These are phyloP conservation scores for Aspergillus leporis DNA, from an alignment of 495 filamentous ascomycete species.

Conservation along the genomic window DNA sequence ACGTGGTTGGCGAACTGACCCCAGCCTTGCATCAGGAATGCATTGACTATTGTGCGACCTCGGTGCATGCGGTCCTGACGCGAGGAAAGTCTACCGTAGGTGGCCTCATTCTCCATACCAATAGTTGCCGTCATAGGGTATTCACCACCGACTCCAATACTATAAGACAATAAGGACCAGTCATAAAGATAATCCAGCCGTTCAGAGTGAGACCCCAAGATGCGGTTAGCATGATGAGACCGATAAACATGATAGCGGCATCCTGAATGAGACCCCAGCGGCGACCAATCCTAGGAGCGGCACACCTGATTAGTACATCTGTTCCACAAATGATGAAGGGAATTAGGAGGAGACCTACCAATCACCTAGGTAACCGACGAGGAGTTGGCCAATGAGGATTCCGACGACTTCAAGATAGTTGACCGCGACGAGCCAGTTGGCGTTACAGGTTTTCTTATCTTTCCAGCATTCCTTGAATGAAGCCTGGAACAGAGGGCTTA, in stretches of 20 bases:
- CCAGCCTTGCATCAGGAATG: slow-evolving; percentile 97
- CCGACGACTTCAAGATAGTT: slow-evolving; percentile 85
- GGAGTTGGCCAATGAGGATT: slow-evolving; percentile 83
- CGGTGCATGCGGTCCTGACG: slow-evolving; percentile 89
- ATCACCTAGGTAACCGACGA: slow-evolving; percentile 65
- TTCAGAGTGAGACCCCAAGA: slow-evolving; percentile 81
- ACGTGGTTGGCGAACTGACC: slow-evolving; percentile 91
- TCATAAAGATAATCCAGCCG: slow-evolving; percentile 91
- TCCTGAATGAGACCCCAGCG: slow-evolving; percentile 93
- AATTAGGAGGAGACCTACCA: slow-evolving; percentile 39
- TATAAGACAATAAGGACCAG: slow-evolving; percentile 87
- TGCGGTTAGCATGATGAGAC: slow-evolving; percentile 81
- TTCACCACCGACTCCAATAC: slow-evolving; percentile 84
- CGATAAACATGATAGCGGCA: slow-evolving; percentile 87
- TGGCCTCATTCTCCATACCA: slow-evolving; percentile 87
- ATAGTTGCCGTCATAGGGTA: slow-evolving; percentile 96
- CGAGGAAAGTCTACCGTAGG: slow-evolving; percentile 81
- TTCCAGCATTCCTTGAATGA: slow-evolving; percentile 76
- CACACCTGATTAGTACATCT: too few relatives aligned
- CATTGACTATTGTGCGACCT: slow-evolving; percentile 85
- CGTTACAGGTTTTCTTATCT: slow-evolving; percentile 59
- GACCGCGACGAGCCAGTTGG: slow-evolving; percentile 73
- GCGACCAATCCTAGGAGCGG: slow-evolving; percentile 64
- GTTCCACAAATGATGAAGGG: neutral
- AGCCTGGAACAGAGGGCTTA: slow-evolving; percentile 71